Evolutionary conservation across 495 filamentous ascomycete species (phyloP).

Genomic region (Parmelia sp.): DNA sequence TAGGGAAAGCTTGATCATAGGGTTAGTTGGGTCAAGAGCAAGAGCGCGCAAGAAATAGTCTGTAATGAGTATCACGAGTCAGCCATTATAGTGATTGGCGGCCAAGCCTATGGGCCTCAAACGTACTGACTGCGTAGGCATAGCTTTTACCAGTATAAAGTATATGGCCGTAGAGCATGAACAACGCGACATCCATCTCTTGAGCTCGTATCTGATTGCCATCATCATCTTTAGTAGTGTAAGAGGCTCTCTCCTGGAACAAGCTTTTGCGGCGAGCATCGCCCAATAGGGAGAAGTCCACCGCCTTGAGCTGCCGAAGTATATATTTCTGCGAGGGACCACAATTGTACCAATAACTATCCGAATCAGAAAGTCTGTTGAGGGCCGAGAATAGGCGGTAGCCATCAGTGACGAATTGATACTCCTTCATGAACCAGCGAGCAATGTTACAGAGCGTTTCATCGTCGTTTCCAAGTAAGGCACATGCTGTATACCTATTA

Average conservation of each 20-base stretch:
- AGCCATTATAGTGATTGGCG: background rate
- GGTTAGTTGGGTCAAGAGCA: conserved; percentile 67
- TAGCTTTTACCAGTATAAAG: conserved; percentile 73
- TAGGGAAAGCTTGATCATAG: conserved; percentile 63
- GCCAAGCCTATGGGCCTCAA: background rate
- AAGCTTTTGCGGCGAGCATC: conserved; percentile 31
- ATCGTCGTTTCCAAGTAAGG: conserved; percentile 71
- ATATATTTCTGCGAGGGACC: conserved; percentile 77
- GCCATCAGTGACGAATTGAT: conserved; percentile 75
- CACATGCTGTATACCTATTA: conserved; percentile 56
- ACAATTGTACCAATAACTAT: conserved; percentile 46
- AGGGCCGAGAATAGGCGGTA: conserved; percentile 74
- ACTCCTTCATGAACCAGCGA: conserved; percentile 81
- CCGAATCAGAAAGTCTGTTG: conserved; percentile 54
- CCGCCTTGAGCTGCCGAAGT: conserved; percentile 80
- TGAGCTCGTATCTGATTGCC: conserved; percentile 42
- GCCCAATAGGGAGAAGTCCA: conserved; percentile 58
- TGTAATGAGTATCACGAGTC: conserved; percentile 17
- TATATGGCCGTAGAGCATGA: conserved; percentile 85
- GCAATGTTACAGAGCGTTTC: conserved; percentile 59
- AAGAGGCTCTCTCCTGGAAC: conserved; percentile 42
- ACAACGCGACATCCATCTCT: conserved; percentile 63
- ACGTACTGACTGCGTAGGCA: conserved; percentile 65
- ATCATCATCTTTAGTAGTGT: conserved; percentile 44
- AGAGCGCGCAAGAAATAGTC: conserved; percentile 87